Base-by-base conservation (phyloP, 1,284 basidiomycete genomes). In the Ceratobasidium sp. region DNA sequence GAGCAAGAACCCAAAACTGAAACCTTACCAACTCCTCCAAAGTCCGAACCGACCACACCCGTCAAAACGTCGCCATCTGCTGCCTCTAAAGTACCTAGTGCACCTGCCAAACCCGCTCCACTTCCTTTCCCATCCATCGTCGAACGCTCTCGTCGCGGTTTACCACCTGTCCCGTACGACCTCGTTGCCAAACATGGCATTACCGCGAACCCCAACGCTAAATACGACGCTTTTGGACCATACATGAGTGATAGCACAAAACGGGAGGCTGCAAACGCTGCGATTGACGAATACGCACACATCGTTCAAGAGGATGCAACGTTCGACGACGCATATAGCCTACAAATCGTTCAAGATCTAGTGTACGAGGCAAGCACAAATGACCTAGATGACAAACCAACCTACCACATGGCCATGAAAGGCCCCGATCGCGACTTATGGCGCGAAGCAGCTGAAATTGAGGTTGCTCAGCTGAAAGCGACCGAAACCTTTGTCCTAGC, bases 311-410 rank as follows among this genome's bases (percentile, higher is more conserved):
- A 59, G 57, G 57, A 59, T 13, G 57, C 57, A 2, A 59, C 33
- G 57, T 65, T 48, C 48, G 64, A 65, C 64, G 38, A 65, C 44
- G 44, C 64, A 65, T 65, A 65, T 48, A 65, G 23, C 44, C 44
- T 65, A 2, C 23, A 28, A 3, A 12, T 65, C 44, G 23, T 65
- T 20, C 28, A 48, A 44, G 64, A 65, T 28, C 13, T 50, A 50
- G 42, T 44, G 3, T 7, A 28, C 13, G 44, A 65, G 3, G 44
- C 64, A 15, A 23, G 17, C 1, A 28, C 64, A 65, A n/a, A 3
- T 10, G 44, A 65, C 7, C 48, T 26, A 3, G 23, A 38, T 3
- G 50, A 68, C 38, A 33, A 42, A 23, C 66, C 50, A 1, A 54
- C 48, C 1, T 68, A 68, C 52, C 28, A 38, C 15, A 33, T n/a